A percentile compares a stretch with the other conserved stretches of the same genome.
Conservation (phyloP, 2,329 filamentous ascomycete species). For the Pyricularia grisea region DNA sequence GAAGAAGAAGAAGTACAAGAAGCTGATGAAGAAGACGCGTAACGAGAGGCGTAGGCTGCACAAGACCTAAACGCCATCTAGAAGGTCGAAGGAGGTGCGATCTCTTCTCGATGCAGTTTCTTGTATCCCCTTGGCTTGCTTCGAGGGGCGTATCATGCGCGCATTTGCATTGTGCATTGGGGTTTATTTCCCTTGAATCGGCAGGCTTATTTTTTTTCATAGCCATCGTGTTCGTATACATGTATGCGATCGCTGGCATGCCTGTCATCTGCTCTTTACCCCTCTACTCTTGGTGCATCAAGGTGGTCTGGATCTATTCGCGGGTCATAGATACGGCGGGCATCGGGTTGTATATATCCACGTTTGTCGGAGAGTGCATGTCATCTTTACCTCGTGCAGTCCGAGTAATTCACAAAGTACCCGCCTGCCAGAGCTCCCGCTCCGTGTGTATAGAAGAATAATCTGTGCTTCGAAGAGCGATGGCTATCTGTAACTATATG, state of each 20-base stretch:
- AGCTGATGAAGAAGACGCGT: constrained; percentile 87
- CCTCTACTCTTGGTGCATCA: background rate
- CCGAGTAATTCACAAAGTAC: background rate
- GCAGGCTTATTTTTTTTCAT: background rate
- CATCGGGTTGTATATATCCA: background rate
- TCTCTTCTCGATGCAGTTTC: background rate
- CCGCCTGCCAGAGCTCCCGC: background rate
- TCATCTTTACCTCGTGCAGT: background rate
- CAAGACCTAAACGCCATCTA: constrained; percentile 3
- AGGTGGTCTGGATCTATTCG: background rate
- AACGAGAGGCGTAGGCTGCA: constrained; percentile 73
- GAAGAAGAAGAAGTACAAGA: constrained; percentile 99
- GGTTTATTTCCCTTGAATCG: background rate
- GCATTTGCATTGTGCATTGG: background rate
- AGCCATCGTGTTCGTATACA: background rate
- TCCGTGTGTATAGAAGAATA: background rate
- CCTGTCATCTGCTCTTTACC: background rate
- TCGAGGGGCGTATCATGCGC: background rate
- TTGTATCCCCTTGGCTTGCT: background rate
- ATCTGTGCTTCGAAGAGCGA: background rate
- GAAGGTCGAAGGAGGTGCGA: background rate
- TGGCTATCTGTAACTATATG: background rate
- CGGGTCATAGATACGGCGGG: background rate
- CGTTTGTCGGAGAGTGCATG: background rate
- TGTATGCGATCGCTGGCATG: background rate